phyloP scores from a whole-genome alignment of 106 monocot species.

The Iris macrosiphon region DNA sequence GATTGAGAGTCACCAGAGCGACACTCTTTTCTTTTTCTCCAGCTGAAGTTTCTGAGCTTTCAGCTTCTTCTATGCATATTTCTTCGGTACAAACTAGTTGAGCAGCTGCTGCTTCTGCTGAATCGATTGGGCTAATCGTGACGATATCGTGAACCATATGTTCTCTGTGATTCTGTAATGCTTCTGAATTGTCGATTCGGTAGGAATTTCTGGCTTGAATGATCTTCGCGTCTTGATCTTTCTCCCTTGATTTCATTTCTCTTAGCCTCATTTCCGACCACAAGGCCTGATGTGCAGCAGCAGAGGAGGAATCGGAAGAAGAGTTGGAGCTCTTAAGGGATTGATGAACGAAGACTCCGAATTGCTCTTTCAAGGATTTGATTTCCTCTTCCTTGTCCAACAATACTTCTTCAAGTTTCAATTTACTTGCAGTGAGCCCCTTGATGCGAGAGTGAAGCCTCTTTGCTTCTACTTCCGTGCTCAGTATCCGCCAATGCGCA shows the following conservation, averaged over 20 bases:
- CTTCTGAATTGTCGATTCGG: not conserved
- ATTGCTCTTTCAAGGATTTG: slow-evolving; percentile 36
- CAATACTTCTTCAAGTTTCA: slow-evolving; percentile 37
- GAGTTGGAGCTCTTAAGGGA: slow-evolving; percentile 15
- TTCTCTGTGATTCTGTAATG: not conserved
- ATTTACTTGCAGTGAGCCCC: slow-evolving; percentile 45
- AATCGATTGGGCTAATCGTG: not conserved
- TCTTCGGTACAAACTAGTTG: not conserved
- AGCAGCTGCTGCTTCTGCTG: not conserved
- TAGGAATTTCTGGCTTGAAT: not conserved
- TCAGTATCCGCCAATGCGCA: slow-evolving; percentile 46
- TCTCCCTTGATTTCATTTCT: slow-evolving; percentile 8
- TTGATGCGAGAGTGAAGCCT: slow-evolving; percentile 49
- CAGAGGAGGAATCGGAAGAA: not conserved
- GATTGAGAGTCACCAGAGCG: not conserved
- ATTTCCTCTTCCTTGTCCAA: slow-evolving; percentile 46
- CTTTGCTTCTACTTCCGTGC: slow-evolving; percentile 63
- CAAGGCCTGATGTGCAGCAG: slow-evolving; percentile 6
- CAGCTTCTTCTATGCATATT: slow-evolving; percentile 4
- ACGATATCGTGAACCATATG: slow-evolving; percentile 4
- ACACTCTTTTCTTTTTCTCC: not conserved
- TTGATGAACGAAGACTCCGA: slow-evolving; percentile 14
- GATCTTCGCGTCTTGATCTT: not conserved
- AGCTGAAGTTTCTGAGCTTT: not conserved
- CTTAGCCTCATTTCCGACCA: slow-evolving; percentile 14